Base-by-base conservation (phyloP, 192 early-diverging fungal species). In the Mortierella hygrophila region DNA sequence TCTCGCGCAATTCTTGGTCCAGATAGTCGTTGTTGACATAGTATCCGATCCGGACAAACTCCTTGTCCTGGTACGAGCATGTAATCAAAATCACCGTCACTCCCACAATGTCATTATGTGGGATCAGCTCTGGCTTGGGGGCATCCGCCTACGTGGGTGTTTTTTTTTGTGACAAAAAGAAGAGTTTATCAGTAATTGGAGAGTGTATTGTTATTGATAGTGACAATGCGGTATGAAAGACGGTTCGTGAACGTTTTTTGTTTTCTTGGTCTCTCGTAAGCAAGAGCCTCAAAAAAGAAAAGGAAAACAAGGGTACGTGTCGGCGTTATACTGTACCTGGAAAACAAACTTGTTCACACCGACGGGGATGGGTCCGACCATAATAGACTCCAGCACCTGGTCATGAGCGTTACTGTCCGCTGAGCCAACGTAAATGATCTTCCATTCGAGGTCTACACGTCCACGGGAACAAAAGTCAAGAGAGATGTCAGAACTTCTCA, bases 21-120 rank as follows among this genome's bases (percentile, higher is more conserved):
- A 82, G 74, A 85, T 99, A 99, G 72, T 98, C 96, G 89, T 98
- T 99, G 91, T 99, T 97, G 68, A 99, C 97, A 82, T 98, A 98
- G 90, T 99, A 99, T 20, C 98, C 98, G 70, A 99, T 96, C 80
- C 97, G 94, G 72, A 98, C 96, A 91, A 99, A 99, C 90, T 98
- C 97, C 82, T 94, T 94, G 65, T 94, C 94, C 80, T 93, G 92
- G 88, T 99, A 99, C 15, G 94, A 94, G 83, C 97, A 98, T 75
- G 95, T 94, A 44, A 99, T 92, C 68, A 99, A 87, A 38, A 99
- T 93, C 20, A 98, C 97, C 9, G 97, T 97, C 26, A 98, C 95
- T 44, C 96, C 97, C 46, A 99, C 81, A 46, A 97, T 86, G 74
- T 99, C 97, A 57, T 92, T 91, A 72, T 93, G 88, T 35, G 96